Evolutionary conservation across 2,329 filamentous ascomycete species (phyloP), one percentile per base, ranked within the genome.

Genomic region (Periglandula ipomoeae): DNA sequence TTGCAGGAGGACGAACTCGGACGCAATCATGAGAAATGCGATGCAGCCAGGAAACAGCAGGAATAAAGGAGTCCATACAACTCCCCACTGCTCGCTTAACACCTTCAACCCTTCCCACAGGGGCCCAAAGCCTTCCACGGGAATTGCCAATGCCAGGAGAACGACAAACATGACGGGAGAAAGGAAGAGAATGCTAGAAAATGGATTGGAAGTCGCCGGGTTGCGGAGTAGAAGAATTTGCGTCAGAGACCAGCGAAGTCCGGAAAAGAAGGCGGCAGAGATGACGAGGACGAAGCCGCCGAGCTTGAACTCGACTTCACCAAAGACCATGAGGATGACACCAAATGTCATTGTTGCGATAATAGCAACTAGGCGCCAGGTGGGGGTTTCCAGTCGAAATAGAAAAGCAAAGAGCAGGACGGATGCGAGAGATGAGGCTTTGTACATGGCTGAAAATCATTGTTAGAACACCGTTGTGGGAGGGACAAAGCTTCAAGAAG

Each of bases 281-380:
- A 98, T 97, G 69, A 97, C 87, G 55, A 98, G 84, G 42, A 89
- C 69, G 66, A 98, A 98, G 38, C 93, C 93, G 26, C 88, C 75
- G 0, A 85, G 74, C 58, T 89, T 82, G 68, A 98, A 98, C 44
- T 89, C 83, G 34, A 94, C 84, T 69, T 98, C 93, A 52, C 91
- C 93, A 5, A 89, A 89, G 0, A 97, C 93, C 93, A 98, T 98
- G 82, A 97, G 94, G 53, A 98, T 76, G 8, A 98, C 91, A 52
- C 93, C 93, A 2, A 82, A 59, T 0, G 90, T 96, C 93, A 98
- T 97, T 59, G 86, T 83, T 47, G 82, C 78, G 57, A 98, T 97
- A 57, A 97, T 93, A 55, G 78, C 75, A 35, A 95, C 85, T 8
- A 98, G 79, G 58, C 85, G 87, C 75, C 86, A 82, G 0, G 91